These are phyloP conservation scores for Arachnopeziza araneosa DNA, from an alignment of 2,329 filamentous ascomycete genomes.

Conservation along the genomic window DNA sequence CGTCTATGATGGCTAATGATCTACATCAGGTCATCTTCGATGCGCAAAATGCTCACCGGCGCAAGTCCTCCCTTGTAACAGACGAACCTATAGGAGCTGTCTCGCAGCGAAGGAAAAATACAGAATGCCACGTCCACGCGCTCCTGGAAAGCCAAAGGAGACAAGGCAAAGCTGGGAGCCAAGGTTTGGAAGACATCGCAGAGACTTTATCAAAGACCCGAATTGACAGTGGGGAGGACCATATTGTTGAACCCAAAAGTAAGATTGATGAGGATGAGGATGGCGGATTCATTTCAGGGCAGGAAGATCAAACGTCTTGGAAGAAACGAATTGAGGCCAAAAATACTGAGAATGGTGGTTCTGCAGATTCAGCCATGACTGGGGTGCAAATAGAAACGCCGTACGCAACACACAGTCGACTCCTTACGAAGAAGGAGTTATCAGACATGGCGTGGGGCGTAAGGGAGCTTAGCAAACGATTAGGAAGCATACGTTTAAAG, in stretches of 20 bases:
- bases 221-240: constrained; percentile 8
- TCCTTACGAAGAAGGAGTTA: constrained; percentile 90
- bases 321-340: constrained; percentile 29
- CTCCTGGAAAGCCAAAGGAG: constrained; percentile 54
- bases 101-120: constrained; percentile 36
- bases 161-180: constrained; percentile 25
- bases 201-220: constrained; percentile 19
- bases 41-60: constrained; percentile 52
- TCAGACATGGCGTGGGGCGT: constrained; percentile 98
- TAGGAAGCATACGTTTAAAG: constrained; percentile 77
- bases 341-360: background rate
- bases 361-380: constrained; percentile 9
- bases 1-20: background rate
- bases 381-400: constrained; percentile 13
- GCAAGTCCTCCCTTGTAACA: constrained; percentile 60
- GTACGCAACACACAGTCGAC: constrained; percentile 49
- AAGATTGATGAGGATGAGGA: constrained; percentile 1
- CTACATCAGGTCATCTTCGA: constrained; percentile 53
- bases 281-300: constrained; percentile 33
- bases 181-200: constrained; percentile 25
- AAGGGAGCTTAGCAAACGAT: constrained; percentile 77
- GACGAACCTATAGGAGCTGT: constrained; percentile 40
- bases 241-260: constrained; percentile 13
- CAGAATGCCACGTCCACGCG: constrained; percentile 61
- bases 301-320: constrained; percentile 53